Percentiles rank a stretch among this genome's conserved stretches.
Conservation (phyloP, 2,329 filamentous ascomycete species). For the Hypoxylon sp. region DNA sequence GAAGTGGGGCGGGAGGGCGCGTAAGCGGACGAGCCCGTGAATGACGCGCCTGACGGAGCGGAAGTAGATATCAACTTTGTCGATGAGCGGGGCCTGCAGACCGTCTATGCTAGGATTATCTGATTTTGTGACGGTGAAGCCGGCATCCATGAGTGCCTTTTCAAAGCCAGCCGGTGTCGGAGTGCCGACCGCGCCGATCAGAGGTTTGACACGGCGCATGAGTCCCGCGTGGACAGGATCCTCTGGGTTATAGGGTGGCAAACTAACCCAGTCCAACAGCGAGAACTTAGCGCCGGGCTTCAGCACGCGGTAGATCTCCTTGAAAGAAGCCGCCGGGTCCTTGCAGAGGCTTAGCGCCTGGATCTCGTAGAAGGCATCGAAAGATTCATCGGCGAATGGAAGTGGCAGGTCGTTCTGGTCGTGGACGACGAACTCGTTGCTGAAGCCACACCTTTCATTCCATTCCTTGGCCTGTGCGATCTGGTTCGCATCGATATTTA, state of each 20-base stretch:
- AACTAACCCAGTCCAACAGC: constrained; percentile 67
- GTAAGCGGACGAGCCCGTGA: constrained; percentile 63
- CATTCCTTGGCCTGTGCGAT: constrained; percentile 54
- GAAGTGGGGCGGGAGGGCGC: constrained; percentile 65
- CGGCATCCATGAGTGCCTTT: constrained; percentile 61
- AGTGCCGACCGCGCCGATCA: constrained; percentile 69
- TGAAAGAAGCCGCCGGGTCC: constrained; percentile 63
- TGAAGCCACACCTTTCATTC: constrained; percentile 54
- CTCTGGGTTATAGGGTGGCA: constrained; percentile 64
- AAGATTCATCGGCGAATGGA: constrained; percentile 64
- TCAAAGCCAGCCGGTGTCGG: constrained; percentile 65
- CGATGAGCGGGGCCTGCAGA: constrained; percentile 67
- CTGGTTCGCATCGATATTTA: constrained; percentile 70
- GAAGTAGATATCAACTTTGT: constrained; percentile 69
- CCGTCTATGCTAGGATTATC: constrained; percentile 68
- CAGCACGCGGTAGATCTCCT: constrained; percentile 64
- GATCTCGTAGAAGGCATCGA: constrained; percentile 71
- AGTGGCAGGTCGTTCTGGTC: constrained; percentile 68
- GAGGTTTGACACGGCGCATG: constrained; percentile 69
- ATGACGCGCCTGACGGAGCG: constrained; percentile 65
- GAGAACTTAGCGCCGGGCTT: constrained; percentile 67
- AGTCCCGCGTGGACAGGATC: constrained; percentile 65
- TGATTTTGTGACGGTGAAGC: constrained; percentile 63
- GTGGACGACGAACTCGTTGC: constrained; percentile 64
- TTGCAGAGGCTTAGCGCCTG: constrained; percentile 70